Evolutionary conservation across 2,329 filamentous ascomycete genomes (phyloP), one percentile per base, ranked within the genome.

Genomic region (Fusarium sp.): DNA sequence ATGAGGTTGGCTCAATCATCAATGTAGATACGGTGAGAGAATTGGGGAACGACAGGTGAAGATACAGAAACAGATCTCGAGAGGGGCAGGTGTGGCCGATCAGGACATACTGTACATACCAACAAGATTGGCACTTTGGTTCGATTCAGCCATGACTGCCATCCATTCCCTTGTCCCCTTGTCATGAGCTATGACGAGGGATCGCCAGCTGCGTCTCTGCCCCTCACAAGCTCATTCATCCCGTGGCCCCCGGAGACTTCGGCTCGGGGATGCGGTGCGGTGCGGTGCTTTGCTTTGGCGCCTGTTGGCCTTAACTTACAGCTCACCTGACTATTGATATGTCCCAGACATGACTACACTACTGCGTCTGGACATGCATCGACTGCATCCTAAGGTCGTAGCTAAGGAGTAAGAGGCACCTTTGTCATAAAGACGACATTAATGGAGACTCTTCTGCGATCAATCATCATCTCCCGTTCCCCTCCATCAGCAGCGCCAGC

Each of bases 291-390:
- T 74, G 62, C 51, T 70, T 67, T 74, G 66, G 75, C 67, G 67
- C 66, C 71, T 54, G 61, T 67, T 75, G 24, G 73, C 63, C 57
- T 55, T 24, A 68, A 70, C 56, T 51, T 20, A 51, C 42, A 38
- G 34, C 77, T 78, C 77, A 78, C 77, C 75, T 78, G 77, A 78
- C 75, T 24, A 26, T 41, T 15, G 62, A 65, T 59, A 69, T 64
- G 66, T 66, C 60, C 62, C 50, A 65, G 24, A 50, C 52, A 57
- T 36, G 28, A 28, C 38, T 62, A 8, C 44, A 52, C 56, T 54
- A 59, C 45, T 59, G 44, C 34, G n/a, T 17, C 56, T 45, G 26
- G 45, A 10, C 58, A 63, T 55, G 22, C 26, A 32, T 22, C 36
- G 3, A 41, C 10, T 13, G 34, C 34, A 14, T 30, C 51, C 39